These are phyloP conservation scores for Angomonas desouzai DNA, from an alignment of 208 protist genomes.

Conservation along the genomic window DNA sequence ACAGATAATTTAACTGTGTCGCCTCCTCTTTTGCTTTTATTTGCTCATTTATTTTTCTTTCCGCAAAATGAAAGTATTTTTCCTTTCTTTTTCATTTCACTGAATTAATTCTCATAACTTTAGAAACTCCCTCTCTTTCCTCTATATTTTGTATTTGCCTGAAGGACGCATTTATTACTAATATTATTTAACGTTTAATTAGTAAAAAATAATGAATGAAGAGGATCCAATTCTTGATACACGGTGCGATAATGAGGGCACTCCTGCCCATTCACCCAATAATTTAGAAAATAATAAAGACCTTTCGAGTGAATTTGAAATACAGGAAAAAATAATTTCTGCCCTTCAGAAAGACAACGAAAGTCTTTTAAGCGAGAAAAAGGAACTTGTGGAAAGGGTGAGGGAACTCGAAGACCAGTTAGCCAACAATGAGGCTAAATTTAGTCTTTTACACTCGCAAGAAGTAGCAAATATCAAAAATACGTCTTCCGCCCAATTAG, in stretches of 20 bases:
- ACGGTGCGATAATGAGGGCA: background rate
- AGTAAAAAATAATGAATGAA: background rate
- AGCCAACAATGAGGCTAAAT: conserved; percentile 64
- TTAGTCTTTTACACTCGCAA: conserved; percentile 48
- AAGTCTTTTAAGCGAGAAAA: conserved; percentile 42
- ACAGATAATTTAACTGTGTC: conserved; percentile 7
- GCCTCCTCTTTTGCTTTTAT: no score
- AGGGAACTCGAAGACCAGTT: conserved; percentile 44
- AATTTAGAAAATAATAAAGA: background rate
- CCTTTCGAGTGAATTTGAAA: conserved; percentile 38
- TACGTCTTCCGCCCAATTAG: conserved; percentile 13
- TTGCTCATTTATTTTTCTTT: background rate
- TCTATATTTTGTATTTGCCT: background rate
- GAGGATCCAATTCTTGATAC: background rate
- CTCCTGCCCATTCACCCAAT: background rate
- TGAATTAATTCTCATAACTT: no score
- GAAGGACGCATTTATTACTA: background rate
- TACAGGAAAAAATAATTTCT: conserved; percentile 66
- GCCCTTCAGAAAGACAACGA: conserved; percentile 72
- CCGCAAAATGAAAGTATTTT: no score
- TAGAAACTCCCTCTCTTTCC: background rate
- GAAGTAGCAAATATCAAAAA: conserved; percentile 11
- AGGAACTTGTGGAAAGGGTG: conserved; percentile 24
- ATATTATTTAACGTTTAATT: background rate
- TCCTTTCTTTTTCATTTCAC: no score